These are phyloP conservation scores for Malassezia restricta DNA, from an alignment of 1,284 basidiomycete species.

Conservation along the genomic window DNA sequence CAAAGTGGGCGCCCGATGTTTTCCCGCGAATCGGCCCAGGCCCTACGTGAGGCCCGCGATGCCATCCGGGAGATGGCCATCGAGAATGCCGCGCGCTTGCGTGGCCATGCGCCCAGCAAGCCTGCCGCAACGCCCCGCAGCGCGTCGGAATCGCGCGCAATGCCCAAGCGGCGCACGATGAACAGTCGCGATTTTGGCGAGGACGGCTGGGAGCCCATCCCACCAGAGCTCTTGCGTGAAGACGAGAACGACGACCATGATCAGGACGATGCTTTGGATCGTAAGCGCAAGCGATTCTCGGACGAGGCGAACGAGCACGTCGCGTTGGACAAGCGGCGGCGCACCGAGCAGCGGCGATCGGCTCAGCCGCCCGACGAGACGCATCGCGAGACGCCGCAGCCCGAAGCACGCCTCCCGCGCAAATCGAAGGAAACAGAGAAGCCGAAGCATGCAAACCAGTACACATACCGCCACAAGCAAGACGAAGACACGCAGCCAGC, in stretches of 20 bases:
- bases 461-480: slow-evolving; percentile 51
- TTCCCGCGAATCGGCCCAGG: slow-evolving; percentile 25
- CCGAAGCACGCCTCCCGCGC: neutral
- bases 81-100: slow-evolving; percentile 34
- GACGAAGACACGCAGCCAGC: slow-evolving; percentile 8
- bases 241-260: slow-evolving; percentile 50
- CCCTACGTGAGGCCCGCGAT: slow-evolving; percentile 41
- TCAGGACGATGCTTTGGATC: slow-evolving; percentile 16
- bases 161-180: slow-evolving; percentile 59
- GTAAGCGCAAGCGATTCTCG: slow-evolving; percentile 9
- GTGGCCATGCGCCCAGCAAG: slow-evolving; percentile 15
- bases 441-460: slow-evolving; percentile 52
- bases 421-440: slow-evolving; percentile 20
- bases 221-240: slow-evolving; percentile 40
- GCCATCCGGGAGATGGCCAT: slow-evolving; percentile 33
- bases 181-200: slow-evolving; percentile 89
- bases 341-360: slow-evolving; percentile 24
- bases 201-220: slow-evolving; percentile 66
- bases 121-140: neutral
- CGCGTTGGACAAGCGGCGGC: slow-evolving; percentile 25
- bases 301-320: slow-evolving; percentile 4
- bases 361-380: slow-evolving; percentile 6
- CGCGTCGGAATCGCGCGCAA: neutral
- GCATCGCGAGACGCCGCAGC: neutral
- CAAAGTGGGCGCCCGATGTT: neutral